phyloP scores from a whole-genome alignment of 2,329 filamentous ascomycete genomes.

The Escovopsis sp. region DNA sequence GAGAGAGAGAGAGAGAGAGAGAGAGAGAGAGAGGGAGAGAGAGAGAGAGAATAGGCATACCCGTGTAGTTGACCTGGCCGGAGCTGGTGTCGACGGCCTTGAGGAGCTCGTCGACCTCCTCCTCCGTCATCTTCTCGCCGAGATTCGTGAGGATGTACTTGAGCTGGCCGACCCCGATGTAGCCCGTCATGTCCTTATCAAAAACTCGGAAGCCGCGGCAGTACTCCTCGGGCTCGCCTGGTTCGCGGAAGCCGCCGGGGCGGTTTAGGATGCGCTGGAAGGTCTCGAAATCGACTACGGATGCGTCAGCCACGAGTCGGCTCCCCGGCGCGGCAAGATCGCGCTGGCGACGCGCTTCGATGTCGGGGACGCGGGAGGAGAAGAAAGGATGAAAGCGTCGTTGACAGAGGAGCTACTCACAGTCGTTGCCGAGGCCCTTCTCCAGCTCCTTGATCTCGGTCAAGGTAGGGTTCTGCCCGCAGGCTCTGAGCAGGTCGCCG shows the following conservation, averaged over 20 bases:
- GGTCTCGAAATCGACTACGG: conserved; percentile 85
- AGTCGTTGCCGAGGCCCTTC: conserved; percentile 77
- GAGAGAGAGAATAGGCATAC: conserved; percentile 33
- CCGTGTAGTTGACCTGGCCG: conserved; percentile 94
- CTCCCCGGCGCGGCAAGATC: neutral
- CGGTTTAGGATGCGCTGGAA: conserved; percentile 96
- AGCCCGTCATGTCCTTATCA: conserved; percentile 97
- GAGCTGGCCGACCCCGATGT: conserved; percentile 93
- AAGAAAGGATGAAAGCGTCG: neutral
- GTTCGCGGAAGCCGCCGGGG: conserved; percentile 93
- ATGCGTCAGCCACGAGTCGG: conserved; percentile 5
- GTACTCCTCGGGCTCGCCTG: conserved; percentile 95
- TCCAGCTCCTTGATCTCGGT: conserved; percentile 86
- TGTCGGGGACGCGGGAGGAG: neutral
- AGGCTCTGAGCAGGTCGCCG: conserved; percentile 87
- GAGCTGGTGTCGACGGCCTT: conserved; percentile 95
- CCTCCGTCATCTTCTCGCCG: conserved; percentile 98
- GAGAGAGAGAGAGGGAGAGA: neutral
- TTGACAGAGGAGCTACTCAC: conserved; percentile 40
- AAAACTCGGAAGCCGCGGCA: conserved; percentile 98
- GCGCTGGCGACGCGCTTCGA: neutral
- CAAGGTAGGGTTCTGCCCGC: conserved; percentile 93
- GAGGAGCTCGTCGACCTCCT: conserved; percentile 95
- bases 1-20: neutral
- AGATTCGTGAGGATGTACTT: conserved; percentile 96